Evolutionary conservation across 345 rosid genomes (phyloP).

Genomic region (Eucalyptus marginata): DNA sequence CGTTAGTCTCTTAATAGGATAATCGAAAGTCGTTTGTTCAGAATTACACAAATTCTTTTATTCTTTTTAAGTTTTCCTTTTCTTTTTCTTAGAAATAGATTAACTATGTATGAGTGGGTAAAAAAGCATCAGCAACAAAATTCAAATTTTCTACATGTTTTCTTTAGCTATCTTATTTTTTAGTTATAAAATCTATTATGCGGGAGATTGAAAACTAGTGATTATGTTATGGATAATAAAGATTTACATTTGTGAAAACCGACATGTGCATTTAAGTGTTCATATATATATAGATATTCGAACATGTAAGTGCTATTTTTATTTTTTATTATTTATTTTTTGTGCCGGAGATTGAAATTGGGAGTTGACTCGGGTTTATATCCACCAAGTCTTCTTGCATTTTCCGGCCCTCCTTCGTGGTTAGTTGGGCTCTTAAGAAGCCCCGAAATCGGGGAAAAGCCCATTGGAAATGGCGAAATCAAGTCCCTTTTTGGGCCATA

Average conservation of each 20-base stretch:
- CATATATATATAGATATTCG: neutral
- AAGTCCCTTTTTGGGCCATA: neutral
- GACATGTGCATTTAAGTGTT: neutral
- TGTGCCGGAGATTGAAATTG: neutral
- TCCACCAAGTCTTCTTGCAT: neutral
- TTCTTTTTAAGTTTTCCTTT: neutral
- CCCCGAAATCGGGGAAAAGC: neutral
- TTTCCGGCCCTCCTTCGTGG: neutral
- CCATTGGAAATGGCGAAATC: neutral
- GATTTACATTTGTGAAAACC: neutral
- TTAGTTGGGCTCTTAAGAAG: neutral
- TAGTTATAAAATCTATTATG: neutral
- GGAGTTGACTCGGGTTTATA: neutral
- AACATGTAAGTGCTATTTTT: neutral
- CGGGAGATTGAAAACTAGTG: neutral
- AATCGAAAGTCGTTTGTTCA: neutral
- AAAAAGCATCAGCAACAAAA: neutral
- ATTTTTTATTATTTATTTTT: neutral
- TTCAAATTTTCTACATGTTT: neutral
- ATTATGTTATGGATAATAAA: neutral
- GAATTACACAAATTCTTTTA: neutral
- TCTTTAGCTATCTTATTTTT: neutral
- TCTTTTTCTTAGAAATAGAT: neutral
- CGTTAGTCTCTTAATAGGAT: neutral
- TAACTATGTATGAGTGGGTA: neutral